Evolutionary conservation across 1,284 basidiomycete species (phyloP).

Genomic region (Prillingera fragicola): DNA sequence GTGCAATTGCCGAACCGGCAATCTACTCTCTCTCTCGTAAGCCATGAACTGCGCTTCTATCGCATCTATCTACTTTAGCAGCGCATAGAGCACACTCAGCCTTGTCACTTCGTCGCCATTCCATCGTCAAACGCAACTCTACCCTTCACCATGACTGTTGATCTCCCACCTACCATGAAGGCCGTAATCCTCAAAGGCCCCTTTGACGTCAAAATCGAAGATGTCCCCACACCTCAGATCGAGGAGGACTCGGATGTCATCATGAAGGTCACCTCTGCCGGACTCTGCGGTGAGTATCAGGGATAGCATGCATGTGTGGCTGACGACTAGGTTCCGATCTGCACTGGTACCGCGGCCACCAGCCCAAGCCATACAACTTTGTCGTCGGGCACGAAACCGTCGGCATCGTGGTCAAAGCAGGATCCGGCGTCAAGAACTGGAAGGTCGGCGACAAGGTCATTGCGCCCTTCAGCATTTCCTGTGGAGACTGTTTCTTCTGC

Average conservation of each 20-base stretch:
- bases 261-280: slow-evolving; percentile 31
- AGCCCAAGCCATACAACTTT: slow-evolving; percentile 27
- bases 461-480: slow-evolving; percentile 76
- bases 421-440: slow-evolving; percentile 61
- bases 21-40: too few relatives aligned
- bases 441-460: slow-evolving; percentile 77
- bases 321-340: slow-evolving; percentile 68
- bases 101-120: too few relatives aligned
- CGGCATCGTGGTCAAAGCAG: slow-evolving; percentile 68
- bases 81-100: too few relatives aligned
- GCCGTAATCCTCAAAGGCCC: slow-evolving; percentile 34
- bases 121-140: too few relatives aligned
- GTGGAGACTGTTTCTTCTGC: slow-evolving; percentile 68
- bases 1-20: too few relatives aligned
- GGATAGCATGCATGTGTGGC: too few relatives aligned
- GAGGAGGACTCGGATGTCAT: slow-evolving; percentile 32
- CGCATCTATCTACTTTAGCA: too few relatives aligned
- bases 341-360: slow-evolving; percentile 66
- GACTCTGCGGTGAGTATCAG: slow-evolving; percentile 39
- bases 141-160: slow-evolving; percentile 5
- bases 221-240: slow-evolving; percentile 29
- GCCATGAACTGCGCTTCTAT: too few relatives aligned
- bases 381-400: slow-evolving; percentile 72
- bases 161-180: slow-evolving; percentile 27
- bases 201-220: slow-evolving; percentile 30